Base-by-base conservation (phyloP, 2,329 filamentous ascomycete species). In the Exophiala phaeomuriformis region DNA sequence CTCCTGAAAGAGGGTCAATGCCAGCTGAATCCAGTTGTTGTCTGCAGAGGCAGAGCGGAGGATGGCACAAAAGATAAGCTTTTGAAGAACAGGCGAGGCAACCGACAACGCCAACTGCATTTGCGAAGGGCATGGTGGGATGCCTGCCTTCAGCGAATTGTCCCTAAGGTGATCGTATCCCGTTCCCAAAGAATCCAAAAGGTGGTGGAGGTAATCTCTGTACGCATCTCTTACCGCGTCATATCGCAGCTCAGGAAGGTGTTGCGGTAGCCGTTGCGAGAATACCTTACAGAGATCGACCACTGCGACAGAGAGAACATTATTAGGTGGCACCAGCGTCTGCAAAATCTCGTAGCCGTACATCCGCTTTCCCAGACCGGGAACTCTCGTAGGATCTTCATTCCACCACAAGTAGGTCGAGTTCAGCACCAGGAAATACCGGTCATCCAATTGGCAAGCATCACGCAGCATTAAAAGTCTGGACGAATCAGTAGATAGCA, bases 361-460 rank as follows among this genome's bases (percentile, higher is more conserved):
- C 19, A 19, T 19, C 19, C 19, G 19, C 19, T 19, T 19, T 19
- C 19, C 19, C 33, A 36, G 33, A 36, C n/a, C 33, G n/a, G 33
- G 7, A n/a, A 7, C 7, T 36, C 33, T n/a, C 7, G 33, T 36
- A n/a, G 7, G n/a, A n/a, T 36, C 33, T 36, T n/a, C 7, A n/a
- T 36, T 47, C 41, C 41, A 52, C 8, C 33, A 12, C 44, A 49
- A 53, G 29, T 35, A 57, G n/a, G 53, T 29, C 5, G 27, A 3
- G 46, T 59, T 19, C 19, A 19, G 57, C 5, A 32, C 65, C 4
- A 77, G 72, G 47, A 89, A 61, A 64, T 84, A 90, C 63, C 86
- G 80, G 44, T 72, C 57, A 65, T 90, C 86, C 0, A 65, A 61
- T 1, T 57, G 41, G 58, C 81, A 84, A 1, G 85, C 85, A 28